These are phyloP conservation scores for Lepraria neglecta DNA, from an alignment of 495 filamentous ascomycete genomes.

Conservation along the genomic window DNA sequence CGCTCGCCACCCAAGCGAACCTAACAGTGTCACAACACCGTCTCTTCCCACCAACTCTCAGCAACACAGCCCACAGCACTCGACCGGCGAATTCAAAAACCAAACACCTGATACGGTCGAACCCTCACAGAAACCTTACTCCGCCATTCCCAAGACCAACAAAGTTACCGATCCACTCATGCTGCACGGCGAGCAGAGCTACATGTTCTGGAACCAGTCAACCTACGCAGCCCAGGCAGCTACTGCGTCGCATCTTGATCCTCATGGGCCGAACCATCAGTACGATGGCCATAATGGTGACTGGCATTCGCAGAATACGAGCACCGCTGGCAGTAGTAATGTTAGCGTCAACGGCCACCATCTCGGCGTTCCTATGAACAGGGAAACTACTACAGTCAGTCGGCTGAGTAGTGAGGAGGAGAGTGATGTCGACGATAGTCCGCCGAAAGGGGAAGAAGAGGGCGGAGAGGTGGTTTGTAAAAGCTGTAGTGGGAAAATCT, in stretches of 20 bases:
- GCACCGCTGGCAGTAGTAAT: constrained; percentile 23
- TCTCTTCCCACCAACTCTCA: constrained; percentile 36
- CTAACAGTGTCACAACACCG: constrained; percentile 23
- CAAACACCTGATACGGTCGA: constrained; percentile 24
- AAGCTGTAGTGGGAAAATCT: constrained; percentile 46
- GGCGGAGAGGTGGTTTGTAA: constrained; percentile 40
- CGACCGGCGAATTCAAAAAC: constrained; percentile 31
- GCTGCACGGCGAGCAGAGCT: constrained; percentile 47
- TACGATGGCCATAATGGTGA: constrained; percentile 21
- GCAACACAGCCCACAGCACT: constrained; percentile 34
- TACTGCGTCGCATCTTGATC: constrained; percentile 32
- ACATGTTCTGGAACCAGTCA: constrained; percentile 48
- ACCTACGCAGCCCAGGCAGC: constrained; percentile 42
- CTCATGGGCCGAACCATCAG: constrained; percentile 19
- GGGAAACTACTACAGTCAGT: constrained; percentile 36
- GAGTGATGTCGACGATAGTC: constrained; percentile 18
- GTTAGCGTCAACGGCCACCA: constrained; percentile 21
- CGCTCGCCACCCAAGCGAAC: constrained; percentile 20
- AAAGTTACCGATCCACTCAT: constrained; percentile 41
- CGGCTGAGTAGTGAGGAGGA: constrained; percentile 42
- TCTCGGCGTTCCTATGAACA: constrained; percentile 21
- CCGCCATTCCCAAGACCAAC: constrained; percentile 4
- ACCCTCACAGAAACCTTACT: constrained; percentile 26
- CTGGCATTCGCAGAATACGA: constrained; percentile 17
- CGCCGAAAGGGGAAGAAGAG: neutral